Evolutionary conservation across 2,329 filamentous ascomycete species (phyloP), one percentile per base, ranked within the genome.

Genomic region (Aspergillus novoparasiticus): DNA sequence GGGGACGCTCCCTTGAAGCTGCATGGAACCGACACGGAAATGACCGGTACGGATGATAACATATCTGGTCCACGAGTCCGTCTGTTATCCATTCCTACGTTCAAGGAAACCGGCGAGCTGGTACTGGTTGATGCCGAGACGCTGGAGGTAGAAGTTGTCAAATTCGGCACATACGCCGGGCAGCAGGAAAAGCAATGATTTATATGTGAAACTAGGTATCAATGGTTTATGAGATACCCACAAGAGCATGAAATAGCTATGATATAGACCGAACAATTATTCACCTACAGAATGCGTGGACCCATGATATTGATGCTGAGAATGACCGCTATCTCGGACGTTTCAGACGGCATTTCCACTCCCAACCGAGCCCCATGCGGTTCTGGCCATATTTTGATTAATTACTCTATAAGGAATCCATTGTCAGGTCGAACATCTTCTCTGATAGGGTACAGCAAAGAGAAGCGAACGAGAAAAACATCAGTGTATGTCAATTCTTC

Each of bases 111-210:
- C 0, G 90, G 89, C 21, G 89, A 96, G 79, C 72, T 99, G 26
- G 88, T 97, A 0, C 73, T 99, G 58, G 81, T 99, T 12, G 94
- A 99, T 79, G 83, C 88, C 53, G 94, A 98, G 78, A 96, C 91
- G 1, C 78, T 97, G 64, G 91, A 94, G 54, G 89, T 91, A 1
- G 89, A 93, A 68, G 82, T 86, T 56, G 82, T 97, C 26, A 89
- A 86, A 71, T 84, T 87, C 69, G 80, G 81, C 30, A 62, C 81
- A 26, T 78, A 81, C 68, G 64, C 70, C 8, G 76, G 75, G 16
- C 62, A 73, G 41, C 71, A 78, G 62, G 76, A 77, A 57, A 71
- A 70, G 68, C 72, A 76, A 68, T 77, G 64, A 71, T 62, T 41
- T 41, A 2, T 10, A 41, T n/a, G 39, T 41, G 39, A 41, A 41